These are phyloP conservation scores for Phaeotremella skinneri DNA, from an alignment of 768 basidiomycete genomes.

Conservation along the genomic window DNA sequence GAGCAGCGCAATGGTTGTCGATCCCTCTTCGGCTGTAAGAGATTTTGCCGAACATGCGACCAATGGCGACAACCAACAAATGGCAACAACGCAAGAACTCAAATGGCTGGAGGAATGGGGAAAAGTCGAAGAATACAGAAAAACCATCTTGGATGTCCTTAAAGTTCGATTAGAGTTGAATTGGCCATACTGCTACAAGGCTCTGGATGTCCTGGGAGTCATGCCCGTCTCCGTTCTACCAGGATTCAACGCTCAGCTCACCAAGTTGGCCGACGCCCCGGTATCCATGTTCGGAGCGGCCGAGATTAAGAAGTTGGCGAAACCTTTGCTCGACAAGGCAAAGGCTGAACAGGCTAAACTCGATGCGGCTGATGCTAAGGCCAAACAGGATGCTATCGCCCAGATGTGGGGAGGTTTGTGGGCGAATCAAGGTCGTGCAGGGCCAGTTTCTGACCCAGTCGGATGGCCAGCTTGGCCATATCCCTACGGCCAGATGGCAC, in stretches of 20 bases:
- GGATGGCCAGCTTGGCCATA: constrained; percentile 42
- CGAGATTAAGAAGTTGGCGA: constrained; percentile 30
- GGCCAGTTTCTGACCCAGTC: constrained; percentile 7
- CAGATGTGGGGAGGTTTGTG: constrained; percentile 48
- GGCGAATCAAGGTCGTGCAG: constrained; percentile 26
- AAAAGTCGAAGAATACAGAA: constrained; percentile 35
- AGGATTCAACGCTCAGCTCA: constrained; percentile 24
- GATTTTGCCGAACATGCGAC: constrained; percentile 35
- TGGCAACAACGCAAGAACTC: constrained; percentile 22
- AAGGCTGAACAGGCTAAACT: constrained; percentile 32
- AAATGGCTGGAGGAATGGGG: constrained; percentile 28
- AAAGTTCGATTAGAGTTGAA: constrained; percentile 34
- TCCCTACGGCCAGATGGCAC: constrained; percentile 23
- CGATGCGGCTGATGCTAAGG: constrained; percentile 38
- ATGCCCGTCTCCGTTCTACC: constrained; percentile 25
- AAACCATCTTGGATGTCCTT: constrained; percentile 38
- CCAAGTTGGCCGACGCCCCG: constrained; percentile 22
- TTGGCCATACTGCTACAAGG: constrained; percentile 48
- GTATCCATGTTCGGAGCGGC: constrained; percentile 24
- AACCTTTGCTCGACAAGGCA: constrained; percentile 29
- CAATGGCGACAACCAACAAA: constrained; percentile 23
- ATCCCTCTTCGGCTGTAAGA: constrained; percentile 29
- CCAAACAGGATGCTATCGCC: constrained; percentile 40
- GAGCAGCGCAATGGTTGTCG: constrained; percentile 24
- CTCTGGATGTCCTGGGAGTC: constrained; percentile 28